phyloP scores from a whole-genome alignment of 2,329 filamentous ascomycete species.

The Calonectria crousiana region DNA sequence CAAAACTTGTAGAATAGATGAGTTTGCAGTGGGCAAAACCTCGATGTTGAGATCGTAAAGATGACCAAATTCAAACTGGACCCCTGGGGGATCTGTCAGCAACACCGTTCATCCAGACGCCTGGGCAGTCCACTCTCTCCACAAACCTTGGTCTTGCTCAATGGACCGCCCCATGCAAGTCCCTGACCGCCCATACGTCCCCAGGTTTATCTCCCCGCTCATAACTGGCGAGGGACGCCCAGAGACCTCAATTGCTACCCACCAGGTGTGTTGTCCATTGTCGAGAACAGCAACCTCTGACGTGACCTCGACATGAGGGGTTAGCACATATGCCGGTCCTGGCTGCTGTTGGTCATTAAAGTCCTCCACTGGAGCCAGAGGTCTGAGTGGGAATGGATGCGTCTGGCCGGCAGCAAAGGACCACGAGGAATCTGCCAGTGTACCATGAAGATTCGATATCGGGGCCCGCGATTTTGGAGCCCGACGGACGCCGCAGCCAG shows the following conservation, averaged over 20 bases:
- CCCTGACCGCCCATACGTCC: conserved; percentile 13
- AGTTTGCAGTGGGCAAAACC: conserved; percentile 56
- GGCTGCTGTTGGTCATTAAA: neutral
- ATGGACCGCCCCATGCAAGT: conserved; percentile 20
- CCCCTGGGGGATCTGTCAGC: conserved; percentile 42
- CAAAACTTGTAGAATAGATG: conserved; percentile 60
- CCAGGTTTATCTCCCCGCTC: neutral
- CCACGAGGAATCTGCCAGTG: conserved; percentile 1
- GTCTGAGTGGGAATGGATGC: neutral
- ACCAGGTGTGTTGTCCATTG: conserved; percentile 53
- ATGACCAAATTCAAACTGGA: conserved; percentile 57
- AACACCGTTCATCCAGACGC: conserved; percentile 1
- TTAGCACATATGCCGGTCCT: conserved; percentile 46
- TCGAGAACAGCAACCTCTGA: conserved; percentile 54
- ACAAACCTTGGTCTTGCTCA: conserved; percentile 38
- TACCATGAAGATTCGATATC: conserved; percentile 35
- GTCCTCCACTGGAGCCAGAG: neutral
- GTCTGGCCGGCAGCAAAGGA: neutral
- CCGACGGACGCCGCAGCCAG: conserved; percentile 23
- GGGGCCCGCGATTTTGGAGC: conserved; percentile 33
- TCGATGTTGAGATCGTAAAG: conserved; percentile 63
- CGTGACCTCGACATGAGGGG: conserved; percentile 58
- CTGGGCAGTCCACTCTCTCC: neutral
- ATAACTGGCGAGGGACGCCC: conserved; percentile 44
- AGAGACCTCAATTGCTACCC: conserved; percentile 63